Evolutionary conservation across 192 early-diverging fungal species (phyloP).

Genomic region (Funneliformis geosporum): DNA sequence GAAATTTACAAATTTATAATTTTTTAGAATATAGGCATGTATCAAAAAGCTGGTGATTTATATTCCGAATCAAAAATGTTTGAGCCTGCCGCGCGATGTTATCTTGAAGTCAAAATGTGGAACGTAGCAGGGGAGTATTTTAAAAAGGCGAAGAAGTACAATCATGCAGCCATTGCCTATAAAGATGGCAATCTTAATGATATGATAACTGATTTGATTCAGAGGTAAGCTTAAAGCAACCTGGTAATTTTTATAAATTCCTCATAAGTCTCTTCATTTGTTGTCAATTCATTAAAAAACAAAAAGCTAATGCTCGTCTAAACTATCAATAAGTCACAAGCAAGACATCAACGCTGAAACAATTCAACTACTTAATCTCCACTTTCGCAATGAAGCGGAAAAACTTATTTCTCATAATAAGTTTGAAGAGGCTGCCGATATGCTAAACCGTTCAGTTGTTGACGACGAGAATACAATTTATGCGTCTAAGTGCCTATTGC

Average conservation of each 20-base stretch:
- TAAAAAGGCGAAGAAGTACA: constrained; percentile 6
- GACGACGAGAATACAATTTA: neutral
- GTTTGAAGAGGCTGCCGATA: neutral
- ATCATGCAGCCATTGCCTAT: constrained; percentile 5
- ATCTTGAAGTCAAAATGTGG: neutral
- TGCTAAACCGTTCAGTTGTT: neutral
- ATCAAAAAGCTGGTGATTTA: constrained; percentile 15
- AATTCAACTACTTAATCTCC: too few relatives aligned
- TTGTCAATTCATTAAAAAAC: too few relatives aligned
- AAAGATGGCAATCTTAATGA: neutral
- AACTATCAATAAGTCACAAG: too few relatives aligned
- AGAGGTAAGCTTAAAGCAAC: constrained; percentile 10
- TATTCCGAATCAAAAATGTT: neutral
- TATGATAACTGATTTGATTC: constrained; percentile 14
- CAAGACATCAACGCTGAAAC: too few relatives aligned
- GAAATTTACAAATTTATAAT: neutral
- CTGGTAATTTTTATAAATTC: too few relatives aligned
- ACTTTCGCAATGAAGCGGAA: neutral
- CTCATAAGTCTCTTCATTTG: too few relatives aligned
- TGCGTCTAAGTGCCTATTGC: neutral
- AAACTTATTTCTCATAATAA: neutral
- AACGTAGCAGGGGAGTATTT: neutral
- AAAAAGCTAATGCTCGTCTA: too few relatives aligned
- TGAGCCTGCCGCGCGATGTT: constrained; percentile 18
- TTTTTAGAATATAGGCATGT: neutral